phyloP scores from a whole-genome alignment of 2,329 filamentous ascomycete genomes.

The Botrytis sinoallii region DNA sequence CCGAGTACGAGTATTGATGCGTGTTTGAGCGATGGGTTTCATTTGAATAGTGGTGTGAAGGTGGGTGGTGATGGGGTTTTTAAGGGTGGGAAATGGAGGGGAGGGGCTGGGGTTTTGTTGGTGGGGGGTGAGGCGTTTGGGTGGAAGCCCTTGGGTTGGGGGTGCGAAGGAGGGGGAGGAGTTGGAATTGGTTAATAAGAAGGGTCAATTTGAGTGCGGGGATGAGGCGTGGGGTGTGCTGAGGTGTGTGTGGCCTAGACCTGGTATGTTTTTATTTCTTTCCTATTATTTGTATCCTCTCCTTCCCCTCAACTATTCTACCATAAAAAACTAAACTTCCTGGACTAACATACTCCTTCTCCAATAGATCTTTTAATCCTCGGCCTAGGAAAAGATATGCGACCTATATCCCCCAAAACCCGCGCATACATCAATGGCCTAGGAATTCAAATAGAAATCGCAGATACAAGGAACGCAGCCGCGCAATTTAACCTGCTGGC shows the following conservation, averaged over 20 bases:
- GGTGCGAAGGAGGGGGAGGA: conserved; percentile 35
- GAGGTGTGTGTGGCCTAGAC: conserved; percentile 79
- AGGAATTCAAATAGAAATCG: conserved; percentile 81
- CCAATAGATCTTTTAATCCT: conserved; percentile 76
- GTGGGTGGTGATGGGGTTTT: conserved; percentile 46
- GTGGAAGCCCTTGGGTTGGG: conserved; percentile 80
- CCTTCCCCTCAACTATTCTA: neutral
- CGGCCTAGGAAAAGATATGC: conserved; percentile 74
- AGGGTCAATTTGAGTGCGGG: conserved; percentile 77
- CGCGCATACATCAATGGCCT: conserved; percentile 69
- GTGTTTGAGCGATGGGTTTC: conserved; percentile 79
- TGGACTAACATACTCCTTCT: neutral
- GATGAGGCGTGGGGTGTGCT: conserved; percentile 71
- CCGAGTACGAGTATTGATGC: conserved; percentile 83
- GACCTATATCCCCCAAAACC: conserved; percentile 73
- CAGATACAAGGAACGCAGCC: conserved; percentile 91
- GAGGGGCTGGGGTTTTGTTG: conserved; percentile 71
- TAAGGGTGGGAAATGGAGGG: conserved; percentile 36
- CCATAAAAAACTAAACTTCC: accelerated
- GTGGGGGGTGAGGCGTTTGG: conserved; percentile 83
- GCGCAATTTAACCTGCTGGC: conserved; percentile 92
- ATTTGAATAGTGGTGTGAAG: conserved; percentile 71
- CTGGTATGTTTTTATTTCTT: conserved; percentile 56
- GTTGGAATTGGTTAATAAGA: conserved; percentile 61
- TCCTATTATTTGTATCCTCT: neutral